Evolutionary conservation across 2,329 filamentous ascomycete genomes (phyloP), one percentile per base, ranked within the genome.

Genomic region (Neoarthrinium moseri): DNA sequence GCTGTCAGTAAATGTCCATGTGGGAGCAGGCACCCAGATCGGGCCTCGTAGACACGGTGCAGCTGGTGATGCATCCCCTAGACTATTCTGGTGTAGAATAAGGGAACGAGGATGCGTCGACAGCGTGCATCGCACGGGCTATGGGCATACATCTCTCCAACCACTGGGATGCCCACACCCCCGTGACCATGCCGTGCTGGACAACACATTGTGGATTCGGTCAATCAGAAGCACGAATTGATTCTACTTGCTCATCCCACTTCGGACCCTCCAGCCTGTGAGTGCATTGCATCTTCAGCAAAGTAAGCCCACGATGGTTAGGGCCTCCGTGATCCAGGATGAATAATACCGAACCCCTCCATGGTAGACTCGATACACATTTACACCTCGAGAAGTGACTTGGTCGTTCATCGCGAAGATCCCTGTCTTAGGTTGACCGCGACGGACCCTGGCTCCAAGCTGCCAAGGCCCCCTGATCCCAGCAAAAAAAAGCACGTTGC

Each of bases 151-250:
- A 18, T 30, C 34, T 39, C 30, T 38, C 46, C 46, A 48, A 44
- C 40, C 40, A 48, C 27, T 11, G 20, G 24, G 17, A 21, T 39
- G 46, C 46, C 46, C 46, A 38, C 46, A 48, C 46, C 46, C 33
- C 13, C 32, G 7, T 33, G 15, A 18, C 33, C 43, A n/a, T 13
- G 21, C 33, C 12, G 11, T 39, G 43, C 52, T 56, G 55, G 56
- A 57, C 55, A 57, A 57, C 55, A 51, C 55, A 57, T 57, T 53
- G 48, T 50, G 49, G 49, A 51, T 50, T 52, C 47, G 41, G 11
- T 44, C 41, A 44, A 44, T 44, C 41, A 44, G n/a, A 27, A 52
- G 50, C 47, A 47, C 51, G 51, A 52, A 51, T 52, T 52, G 52
- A 52, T 53, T 49, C 51, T 50, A 51, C 45, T 50, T 48, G 51